Conservation (phyloP, 495 filamentous ascomycete genomes). For the Endocarpon pusillum region DNA sequence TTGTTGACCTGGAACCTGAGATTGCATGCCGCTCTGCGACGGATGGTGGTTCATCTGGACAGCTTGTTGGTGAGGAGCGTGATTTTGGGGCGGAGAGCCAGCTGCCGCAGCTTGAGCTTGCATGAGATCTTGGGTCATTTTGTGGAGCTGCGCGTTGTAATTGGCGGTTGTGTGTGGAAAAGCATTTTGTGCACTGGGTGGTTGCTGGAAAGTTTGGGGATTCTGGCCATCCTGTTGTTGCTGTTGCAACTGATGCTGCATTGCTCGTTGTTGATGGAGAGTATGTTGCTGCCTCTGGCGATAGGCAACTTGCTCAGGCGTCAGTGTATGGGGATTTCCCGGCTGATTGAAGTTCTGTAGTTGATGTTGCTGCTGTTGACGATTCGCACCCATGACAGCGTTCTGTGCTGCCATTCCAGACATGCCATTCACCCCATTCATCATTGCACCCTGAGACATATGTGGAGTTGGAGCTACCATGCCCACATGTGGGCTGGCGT, state of each 20-base stretch:
- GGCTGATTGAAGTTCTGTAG: constrained; percentile 21
- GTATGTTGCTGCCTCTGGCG: constrained; percentile 21
- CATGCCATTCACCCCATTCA: constrained; percentile 18
- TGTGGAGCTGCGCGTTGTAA: neutral
- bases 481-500: constrained; percentile 47
- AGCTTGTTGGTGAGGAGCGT: constrained; percentile 1
- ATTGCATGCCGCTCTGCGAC: neutral
- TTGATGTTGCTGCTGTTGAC: too few relatives aligned
- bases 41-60: neutral
- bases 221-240: constrained; percentile 10
- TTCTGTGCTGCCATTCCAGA: constrained; percentile 26
- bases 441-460: constrained; percentile 35
- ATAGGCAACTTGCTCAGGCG: too few relatives aligned
- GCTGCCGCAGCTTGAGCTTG: neutral
- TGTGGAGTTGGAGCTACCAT: constrained; percentile 41
- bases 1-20: constrained; percentile 2
- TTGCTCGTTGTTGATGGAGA: constrained; percentile 17
- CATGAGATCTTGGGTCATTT: neutral
- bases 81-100: neutral
- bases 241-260: constrained; percentile 17
- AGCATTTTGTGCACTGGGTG: neutral
- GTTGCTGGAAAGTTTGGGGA: neutral
- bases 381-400: constrained; percentile 19
- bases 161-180: neutral
- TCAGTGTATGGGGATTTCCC: too few relatives aligned